Percentiles rank a stretch among this genome's conserved stretches.
Conservation (phyloP, 805 yeast genomes). For the Metschnikowia cubensis region DNA sequence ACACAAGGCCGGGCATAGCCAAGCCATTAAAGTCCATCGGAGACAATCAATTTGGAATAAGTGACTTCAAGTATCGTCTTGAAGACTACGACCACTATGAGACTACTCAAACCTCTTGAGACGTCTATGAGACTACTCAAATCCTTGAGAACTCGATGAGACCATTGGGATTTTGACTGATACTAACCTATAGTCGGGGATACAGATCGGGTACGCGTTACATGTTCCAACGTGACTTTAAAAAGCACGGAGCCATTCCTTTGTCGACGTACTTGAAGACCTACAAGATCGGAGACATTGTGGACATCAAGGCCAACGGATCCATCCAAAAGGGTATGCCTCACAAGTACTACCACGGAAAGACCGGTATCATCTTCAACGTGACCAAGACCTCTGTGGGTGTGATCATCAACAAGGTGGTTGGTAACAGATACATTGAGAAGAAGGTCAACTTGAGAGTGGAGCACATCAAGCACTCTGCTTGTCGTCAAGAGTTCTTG, state of each 20-base stretch:
- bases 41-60: too few relatives aligned
- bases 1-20: too few relatives aligned
- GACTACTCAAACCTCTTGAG: background rate
- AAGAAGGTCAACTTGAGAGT: conserved; percentile 98
- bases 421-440: conserved; percentile 98
- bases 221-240: conserved; percentile 99
- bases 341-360: conserved; percentile 99
- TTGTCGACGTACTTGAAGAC: conserved; percentile 95
- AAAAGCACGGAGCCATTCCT: conserved; percentile 91
- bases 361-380: conserved; percentile 98
- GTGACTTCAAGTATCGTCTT: too few relatives aligned
- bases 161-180: background rate
- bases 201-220: conserved; percentile 99
- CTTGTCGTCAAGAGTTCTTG: conserved; percentile 98
- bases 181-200: conserved; percentile 66
- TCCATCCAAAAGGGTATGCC: conserved; percentile 99
- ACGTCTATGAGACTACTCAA: background rate
- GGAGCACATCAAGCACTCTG: conserved; percentile 99
- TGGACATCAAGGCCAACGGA: conserved; percentile 99
- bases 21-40: background rate
- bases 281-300: conserved; percentile 99
- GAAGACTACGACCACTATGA: too few relatives aligned
- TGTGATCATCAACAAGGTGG: conserved; percentile 96
- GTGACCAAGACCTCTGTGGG: conserved; percentile 98
- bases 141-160: background rate